A percentile compares a stretch with the other conserved stretches of the same genome.
These are phyloP conservation scores for Macrolepiota dolichaula DNA, from an alignment of 768 basidiomycete species.

Conservation along the genomic window DNA sequence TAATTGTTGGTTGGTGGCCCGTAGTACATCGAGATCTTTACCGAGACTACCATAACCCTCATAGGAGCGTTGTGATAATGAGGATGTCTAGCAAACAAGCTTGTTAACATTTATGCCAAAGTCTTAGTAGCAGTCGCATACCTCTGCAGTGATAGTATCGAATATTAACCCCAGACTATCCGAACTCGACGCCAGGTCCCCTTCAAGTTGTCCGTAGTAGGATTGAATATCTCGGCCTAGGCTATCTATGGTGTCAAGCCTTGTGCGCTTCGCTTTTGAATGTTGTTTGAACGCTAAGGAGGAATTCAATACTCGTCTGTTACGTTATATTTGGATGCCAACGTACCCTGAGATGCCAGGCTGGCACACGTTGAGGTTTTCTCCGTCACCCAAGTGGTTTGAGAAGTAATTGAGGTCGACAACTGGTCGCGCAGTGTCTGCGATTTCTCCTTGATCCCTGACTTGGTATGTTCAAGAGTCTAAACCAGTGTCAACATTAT, in stretches of 20 bases:
- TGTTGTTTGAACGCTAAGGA: slow-evolving; percentile 60
- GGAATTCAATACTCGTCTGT: neutral
- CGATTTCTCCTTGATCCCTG: neutral
- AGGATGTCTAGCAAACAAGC: slow-evolving; percentile 31
- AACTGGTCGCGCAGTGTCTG: slow-evolving; percentile 7
- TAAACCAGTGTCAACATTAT: neutral
- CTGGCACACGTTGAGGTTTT: slow-evolving; percentile 5
- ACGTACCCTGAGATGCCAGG: slow-evolving; percentile 17
- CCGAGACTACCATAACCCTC: neutral
- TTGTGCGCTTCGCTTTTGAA: slow-evolving; percentile 60
- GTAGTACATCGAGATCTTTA: slow-evolving; percentile 44
- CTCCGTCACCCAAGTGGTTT: slow-evolving; percentile 3
- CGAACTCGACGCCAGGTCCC: slow-evolving; percentile 20
- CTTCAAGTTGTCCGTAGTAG: slow-evolving; percentile 35
- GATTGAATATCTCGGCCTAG: slow-evolving; percentile 48
- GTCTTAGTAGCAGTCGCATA: slow-evolving; percentile 24
- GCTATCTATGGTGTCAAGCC: slow-evolving; percentile 54
- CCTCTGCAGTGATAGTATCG: slow-evolving; percentile 44
- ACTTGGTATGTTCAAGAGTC: neutral
- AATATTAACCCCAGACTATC: slow-evolving; percentile 42
- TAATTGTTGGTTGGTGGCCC: slow-evolving; percentile 47
- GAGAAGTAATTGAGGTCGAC: slow-evolving; percentile 9
- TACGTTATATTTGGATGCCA: neutral
- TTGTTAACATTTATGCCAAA: neutral
- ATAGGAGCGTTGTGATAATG: slow-evolving; percentile 22